Evolutionary conservation across 495 filamentous ascomycete genomes (phyloP).

Genomic region (Evernia prunastri): DNA sequence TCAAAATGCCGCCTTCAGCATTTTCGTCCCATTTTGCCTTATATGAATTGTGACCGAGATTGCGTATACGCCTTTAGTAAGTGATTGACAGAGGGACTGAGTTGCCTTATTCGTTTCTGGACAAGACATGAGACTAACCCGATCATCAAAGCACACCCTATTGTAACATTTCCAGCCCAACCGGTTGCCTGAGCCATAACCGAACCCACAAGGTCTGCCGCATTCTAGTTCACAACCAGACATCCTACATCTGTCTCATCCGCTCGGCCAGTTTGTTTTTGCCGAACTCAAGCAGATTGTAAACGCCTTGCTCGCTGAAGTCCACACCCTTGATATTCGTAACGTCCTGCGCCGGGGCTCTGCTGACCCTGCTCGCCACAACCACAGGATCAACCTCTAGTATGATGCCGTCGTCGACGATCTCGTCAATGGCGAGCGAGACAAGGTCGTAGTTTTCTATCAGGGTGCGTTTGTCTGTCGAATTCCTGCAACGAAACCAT

Average conservation of each 20-base stretch:
- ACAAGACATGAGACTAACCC: not conserved
- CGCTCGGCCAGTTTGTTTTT: slow-evolving; percentile 87
- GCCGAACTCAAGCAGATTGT: slow-evolving; percentile 92
- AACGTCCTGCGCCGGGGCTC: slow-evolving; percentile 84
- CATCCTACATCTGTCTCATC: slow-evolving; percentile 62
- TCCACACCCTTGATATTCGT: slow-evolving; percentile 87
- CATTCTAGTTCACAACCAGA: not conserved
- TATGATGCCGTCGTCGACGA: slow-evolving; percentile 93
- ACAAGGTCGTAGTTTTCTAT: slow-evolving; percentile 96
- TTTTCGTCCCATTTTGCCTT: not conserved
- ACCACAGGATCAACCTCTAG: slow-evolving; percentile 93
- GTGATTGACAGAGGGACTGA: not conserved
- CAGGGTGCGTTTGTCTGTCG: slow-evolving; percentile 93
- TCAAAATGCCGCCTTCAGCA: not conserved
- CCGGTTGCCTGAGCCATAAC: not conserved
- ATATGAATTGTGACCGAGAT: not conserved
- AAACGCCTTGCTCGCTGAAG: slow-evolving; percentile 88
- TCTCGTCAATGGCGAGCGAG: slow-evolving; percentile 88
- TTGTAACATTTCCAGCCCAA: not conserved
- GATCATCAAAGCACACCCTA: not conserved
- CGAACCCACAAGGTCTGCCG: not conserved
- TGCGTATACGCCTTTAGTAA: not conserved
- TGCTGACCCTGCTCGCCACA: slow-evolving; percentile 83
- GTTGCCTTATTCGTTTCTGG: not conserved
- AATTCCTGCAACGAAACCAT: slow-evolving; percentile 51